Base-by-base conservation (phyloP, 1,284 basidiomycete genomes). In the Moesziomyces sp. region DNA sequence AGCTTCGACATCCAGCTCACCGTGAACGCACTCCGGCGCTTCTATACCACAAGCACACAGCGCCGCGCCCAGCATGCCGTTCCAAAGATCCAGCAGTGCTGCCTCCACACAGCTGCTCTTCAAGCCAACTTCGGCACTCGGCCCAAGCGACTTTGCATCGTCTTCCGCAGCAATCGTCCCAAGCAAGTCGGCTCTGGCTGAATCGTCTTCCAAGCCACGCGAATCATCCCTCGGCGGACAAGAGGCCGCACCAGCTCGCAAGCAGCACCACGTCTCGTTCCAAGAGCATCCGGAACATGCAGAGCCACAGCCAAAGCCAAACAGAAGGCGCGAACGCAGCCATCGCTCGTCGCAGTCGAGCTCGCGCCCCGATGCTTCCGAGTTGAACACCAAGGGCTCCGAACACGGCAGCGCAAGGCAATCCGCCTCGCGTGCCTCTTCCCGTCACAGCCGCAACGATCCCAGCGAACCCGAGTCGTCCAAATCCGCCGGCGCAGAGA, bases 251-350 rank as follows among this genome's bases (percentile, higher is more conserved):
- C 52, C 60, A 14, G 21, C 59, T 18, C 65, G 60, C 46, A 69
- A 69, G 34, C 70, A 67, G 46, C 64, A 73, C 35, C 70, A 67
- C 52, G 70, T 73, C 47, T 73, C 70, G 5, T 73, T 73, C 47
- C 60, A 73, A 24, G 70, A 73, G 7, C 52, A 67, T n/a, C 30
- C 55, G 2, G 63, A 63, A 5, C 44, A 55, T 14, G 23, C 59
- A 10, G 24, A 55, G 19, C 60, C 51, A n/a, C 58, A 14, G 18
- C 28, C 48, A 23, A 62, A 52, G 46, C 64, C 35, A 9, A 44
- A 38, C 35, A 38, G 35, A 11, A 38, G 53, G 7, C 57, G 64
- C 3, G 64, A 64, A 18, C 62, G 69, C 35, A 49, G 43, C 28
- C 63, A 66, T 8, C 62, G 63, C 46, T 45, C 51, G 11, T 56